A percentile compares a stretch with the other conserved stretches of the same genome.
Conservation (phyloP, 2,329 filamentous ascomycete genomes). For the Scytalidium lignicola region DNA sequence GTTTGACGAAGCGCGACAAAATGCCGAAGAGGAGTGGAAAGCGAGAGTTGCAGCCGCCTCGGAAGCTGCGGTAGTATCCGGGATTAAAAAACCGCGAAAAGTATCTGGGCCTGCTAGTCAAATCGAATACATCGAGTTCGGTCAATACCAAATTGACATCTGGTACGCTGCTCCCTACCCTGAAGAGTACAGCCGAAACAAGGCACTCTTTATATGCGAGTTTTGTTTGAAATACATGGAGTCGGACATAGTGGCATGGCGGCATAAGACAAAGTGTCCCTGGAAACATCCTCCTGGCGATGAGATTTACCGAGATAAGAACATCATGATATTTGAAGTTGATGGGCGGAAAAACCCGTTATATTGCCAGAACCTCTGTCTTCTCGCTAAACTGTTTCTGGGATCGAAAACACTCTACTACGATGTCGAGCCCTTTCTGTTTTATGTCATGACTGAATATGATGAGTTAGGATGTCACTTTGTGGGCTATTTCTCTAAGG, state of each 20-base stretch:
- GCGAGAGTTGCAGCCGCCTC: conserved; percentile 59
- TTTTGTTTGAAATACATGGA: conserved; percentile 99
- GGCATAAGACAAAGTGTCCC: conserved; percentile 94
- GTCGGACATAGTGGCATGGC: conserved; percentile 96
- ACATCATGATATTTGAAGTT: conserved; percentile 94
- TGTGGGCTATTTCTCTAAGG: conserved; percentile 99
- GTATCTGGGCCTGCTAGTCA: conserved; percentile 83
- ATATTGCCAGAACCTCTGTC: conserved; percentile 97
- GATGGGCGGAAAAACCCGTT: conserved; percentile 95
- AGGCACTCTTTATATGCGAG: conserved; percentile 97
- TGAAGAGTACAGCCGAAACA: conserved; percentile 95
- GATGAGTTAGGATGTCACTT: conserved; percentile 91
- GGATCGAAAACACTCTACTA: conserved; percentile 98
- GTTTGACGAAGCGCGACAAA: conserved; percentile 86
- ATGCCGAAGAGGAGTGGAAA: conserved; percentile 89
- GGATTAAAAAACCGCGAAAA: conserved; percentile 65
- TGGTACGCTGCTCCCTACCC: conserved; percentile 99
- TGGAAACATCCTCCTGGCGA: conserved; percentile 96
- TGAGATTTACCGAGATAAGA: conserved; percentile 90
- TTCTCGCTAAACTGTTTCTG: conserved; percentile 94
- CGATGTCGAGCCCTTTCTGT: conserved; percentile 93
- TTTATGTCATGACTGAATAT: conserved; percentile 95
- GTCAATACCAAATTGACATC: conserved; percentile 95
- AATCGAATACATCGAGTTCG: conserved; percentile 98
- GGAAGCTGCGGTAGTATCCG: conserved; percentile 60